These are phyloP conservation scores for Aegilops longissima DNA, from an alignment of 176 grass and related monocot species.

Conservation along the genomic window DNA sequence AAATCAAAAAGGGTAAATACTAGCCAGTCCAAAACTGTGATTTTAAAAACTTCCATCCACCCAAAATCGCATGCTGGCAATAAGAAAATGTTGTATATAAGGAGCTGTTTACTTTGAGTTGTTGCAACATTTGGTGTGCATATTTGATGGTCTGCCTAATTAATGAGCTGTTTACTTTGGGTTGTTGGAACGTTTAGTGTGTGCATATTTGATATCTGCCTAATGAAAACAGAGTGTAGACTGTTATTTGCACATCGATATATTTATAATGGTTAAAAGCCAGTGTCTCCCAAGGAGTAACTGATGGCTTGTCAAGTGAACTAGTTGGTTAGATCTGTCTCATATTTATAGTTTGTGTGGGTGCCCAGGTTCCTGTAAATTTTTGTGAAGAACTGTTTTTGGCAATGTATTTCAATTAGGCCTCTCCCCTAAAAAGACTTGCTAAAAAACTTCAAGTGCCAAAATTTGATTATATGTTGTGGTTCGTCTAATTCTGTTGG, in stretches of 20 bases:
- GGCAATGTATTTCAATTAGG: neutral
- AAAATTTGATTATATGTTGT: conserved; percentile 9
- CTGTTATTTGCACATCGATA: neutral
- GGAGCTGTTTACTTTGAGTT: neutral
- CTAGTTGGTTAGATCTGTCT: neutral
- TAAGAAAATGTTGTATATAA: neutral
- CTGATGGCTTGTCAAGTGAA: neutral
- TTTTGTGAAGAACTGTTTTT: neutral
- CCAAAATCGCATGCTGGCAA: neutral
- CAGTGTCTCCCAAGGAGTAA: neutral
- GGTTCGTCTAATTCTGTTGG: neutral
- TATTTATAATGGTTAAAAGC: conserved; percentile 7
- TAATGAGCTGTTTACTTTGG: neutral
- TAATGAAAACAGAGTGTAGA: neutral
- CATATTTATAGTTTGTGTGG: neutral
- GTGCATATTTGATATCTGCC: neutral
- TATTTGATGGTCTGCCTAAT: neutral
- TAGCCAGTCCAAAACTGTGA: conserved; percentile 3
- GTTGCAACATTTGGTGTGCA: neutral
- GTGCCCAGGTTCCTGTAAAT: neutral
- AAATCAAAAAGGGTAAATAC: conserved; percentile 69
- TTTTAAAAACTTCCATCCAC: conserved; percentile 4
- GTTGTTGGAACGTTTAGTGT: neutral
- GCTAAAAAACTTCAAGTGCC: neutral
- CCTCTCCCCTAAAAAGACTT: neutral